Evolutionary conservation across 345 rosid species (phyloP).

Genomic region (Geranium rotundifolium): DNA sequence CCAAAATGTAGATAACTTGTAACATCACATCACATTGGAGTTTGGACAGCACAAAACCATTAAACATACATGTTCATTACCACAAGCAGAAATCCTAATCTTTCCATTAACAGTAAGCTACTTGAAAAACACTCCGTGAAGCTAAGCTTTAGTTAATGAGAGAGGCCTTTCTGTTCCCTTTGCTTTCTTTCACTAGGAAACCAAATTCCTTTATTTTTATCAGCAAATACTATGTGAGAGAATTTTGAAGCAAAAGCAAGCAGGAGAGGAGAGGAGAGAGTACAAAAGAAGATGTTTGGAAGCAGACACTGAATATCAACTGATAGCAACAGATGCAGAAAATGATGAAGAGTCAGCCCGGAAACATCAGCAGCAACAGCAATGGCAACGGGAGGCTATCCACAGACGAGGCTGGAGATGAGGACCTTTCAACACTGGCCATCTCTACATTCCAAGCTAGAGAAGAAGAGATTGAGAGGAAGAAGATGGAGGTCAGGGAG

Average conservation of each 20-base stretch:
- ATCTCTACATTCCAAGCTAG: slow-evolving; percentile 49
- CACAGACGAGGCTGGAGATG: slow-evolving; percentile 5
- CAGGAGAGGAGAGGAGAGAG: neutral
- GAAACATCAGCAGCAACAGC: neutral
- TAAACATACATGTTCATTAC: too few relatives aligned
- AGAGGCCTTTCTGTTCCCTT: too few relatives aligned
- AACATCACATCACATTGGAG: too few relatives aligned
- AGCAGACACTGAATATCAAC: neutral
- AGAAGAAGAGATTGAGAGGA: slow-evolving; percentile 82
- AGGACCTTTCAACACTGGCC: slow-evolving; percentile 39
- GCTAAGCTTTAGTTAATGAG: too few relatives aligned
- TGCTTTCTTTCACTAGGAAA: neutral
- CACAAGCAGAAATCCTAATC: too few relatives aligned
- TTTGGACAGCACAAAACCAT: too few relatives aligned
- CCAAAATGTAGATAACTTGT: too few relatives aligned
- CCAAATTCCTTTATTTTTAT: too few relatives aligned
- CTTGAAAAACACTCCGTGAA: too few relatives aligned
- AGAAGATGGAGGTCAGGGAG: slow-evolving; percentile 55
- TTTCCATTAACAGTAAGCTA: too few relatives aligned
- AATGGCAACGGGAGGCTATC: neutral
- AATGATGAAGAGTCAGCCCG: neutral
- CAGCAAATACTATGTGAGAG: neutral
- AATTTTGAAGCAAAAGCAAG: neutral
- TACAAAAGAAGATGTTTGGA: neutral
- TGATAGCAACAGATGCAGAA: neutral